phyloP scores from a whole-genome alignment of 2,329 filamentous ascomycete species.

The Colletotrichum navitas region DNA sequence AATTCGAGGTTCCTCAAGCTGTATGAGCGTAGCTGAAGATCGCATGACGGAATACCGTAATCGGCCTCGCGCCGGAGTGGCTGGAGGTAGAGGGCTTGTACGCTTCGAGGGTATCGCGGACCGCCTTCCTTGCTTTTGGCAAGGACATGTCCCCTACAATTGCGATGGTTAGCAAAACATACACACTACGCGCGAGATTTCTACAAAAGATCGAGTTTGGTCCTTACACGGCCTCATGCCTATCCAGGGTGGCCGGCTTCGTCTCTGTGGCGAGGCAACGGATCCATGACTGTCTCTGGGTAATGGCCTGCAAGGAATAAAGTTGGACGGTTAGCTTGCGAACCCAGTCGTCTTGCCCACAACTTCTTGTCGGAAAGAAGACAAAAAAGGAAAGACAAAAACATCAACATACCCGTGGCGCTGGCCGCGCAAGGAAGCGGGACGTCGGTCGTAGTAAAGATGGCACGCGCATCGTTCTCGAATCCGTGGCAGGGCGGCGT shows the following conservation, averaged over 20 bases:
- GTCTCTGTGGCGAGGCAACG: constrained; percentile 23
- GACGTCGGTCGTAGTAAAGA: constrained; percentile 24
- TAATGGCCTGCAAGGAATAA: not conserved
- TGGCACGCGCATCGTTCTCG: constrained; percentile 31
- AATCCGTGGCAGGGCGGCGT: not conserved
- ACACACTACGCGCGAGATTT: not conserved
- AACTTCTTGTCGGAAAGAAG: not conserved
- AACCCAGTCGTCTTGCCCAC: not conserved
- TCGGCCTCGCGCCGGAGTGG: constrained; percentile 81
- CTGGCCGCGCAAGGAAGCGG: constrained; percentile 13
- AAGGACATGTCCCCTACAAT: not conserved
- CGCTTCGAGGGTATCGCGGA: constrained; percentile 77
- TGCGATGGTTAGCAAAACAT: not conserved
- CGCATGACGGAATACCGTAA: constrained; percentile 85
- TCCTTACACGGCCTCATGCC: constrained; percentile 1
- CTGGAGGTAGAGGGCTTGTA: constrained; percentile 88
- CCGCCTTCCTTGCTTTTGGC: constrained; percentile 11
- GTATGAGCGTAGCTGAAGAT: constrained; percentile 94
- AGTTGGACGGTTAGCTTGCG: constrained; percentile 7
- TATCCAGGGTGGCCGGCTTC: not conserved
- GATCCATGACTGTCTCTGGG: constrained; percentile 19
- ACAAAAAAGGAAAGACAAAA: too few species aligned
- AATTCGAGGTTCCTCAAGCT: constrained; percentile 91
- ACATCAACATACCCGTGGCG: constrained; percentile 8
- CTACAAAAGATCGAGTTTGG: not conserved